Conservation (phyloP, 192 early-diverging fungal genomes). For the Podila epigama region DNA sequence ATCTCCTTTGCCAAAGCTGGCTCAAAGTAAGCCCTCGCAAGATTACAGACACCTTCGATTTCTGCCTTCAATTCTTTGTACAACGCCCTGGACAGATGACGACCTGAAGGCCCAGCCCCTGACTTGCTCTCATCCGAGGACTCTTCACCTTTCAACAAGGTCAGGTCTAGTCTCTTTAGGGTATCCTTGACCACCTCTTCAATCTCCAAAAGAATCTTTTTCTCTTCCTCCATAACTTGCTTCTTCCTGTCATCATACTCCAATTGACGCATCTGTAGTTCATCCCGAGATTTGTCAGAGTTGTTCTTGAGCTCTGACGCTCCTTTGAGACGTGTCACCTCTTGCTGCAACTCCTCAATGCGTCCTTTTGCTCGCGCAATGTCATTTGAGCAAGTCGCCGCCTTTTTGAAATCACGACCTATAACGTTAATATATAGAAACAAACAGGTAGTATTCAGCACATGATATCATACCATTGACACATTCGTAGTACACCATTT, state of each 20-base stretch:
- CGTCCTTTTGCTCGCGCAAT: not conserved
- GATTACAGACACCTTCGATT: conserved; percentile 13
- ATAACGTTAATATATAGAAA: not conserved
- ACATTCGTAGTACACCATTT: not conserved
- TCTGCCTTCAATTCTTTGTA: conserved; percentile 16
- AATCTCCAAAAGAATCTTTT: conserved; percentile 18
- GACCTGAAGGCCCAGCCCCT: not conserved
- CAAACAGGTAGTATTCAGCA: not conserved
- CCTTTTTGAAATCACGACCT: conserved; percentile 41
- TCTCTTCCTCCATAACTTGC: conserved; percentile 6
- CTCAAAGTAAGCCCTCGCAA: conserved; percentile 17
- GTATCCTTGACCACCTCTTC: conserved; percentile 2
- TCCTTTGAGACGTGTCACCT: not conserved
- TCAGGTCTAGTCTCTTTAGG: not conserved
- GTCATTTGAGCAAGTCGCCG: conserved; percentile 24
- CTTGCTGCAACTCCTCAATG: not conserved
- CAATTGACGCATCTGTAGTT: conserved; percentile 4
- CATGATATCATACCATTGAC: not conserved
- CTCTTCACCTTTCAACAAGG: not conserved
- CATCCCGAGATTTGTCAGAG: too few relatives aligned
- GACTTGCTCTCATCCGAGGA: not conserved
- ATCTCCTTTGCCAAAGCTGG: not conserved
- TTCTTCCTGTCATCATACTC: conserved; percentile 10
- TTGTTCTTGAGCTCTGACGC: not conserved
- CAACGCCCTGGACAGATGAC: conserved; percentile 5